phyloP scores from a whole-genome alignment of 2,329 filamentous ascomycete species.

The Verruconis gallopava region DNA sequence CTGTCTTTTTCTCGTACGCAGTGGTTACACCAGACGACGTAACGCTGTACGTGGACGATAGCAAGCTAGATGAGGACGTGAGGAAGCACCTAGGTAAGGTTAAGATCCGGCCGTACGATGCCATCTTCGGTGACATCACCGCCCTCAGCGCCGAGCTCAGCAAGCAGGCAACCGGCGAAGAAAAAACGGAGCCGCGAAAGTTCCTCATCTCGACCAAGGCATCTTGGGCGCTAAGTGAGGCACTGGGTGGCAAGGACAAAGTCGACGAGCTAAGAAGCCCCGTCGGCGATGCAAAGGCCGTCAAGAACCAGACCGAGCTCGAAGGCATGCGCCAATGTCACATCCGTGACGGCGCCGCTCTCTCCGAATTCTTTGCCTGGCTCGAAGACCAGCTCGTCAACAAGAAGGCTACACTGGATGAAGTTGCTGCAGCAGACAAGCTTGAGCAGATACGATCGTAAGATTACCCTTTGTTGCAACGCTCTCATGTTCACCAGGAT shows the following conservation, averaged over 20 bases:
- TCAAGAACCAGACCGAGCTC: constrained; percentile 85
- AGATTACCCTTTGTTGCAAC: background rate
- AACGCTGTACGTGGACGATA: constrained; percentile 71
- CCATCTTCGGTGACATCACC: constrained; percentile 67
- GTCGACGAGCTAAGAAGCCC: constrained; percentile 83
- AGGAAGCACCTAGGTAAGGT: constrained; percentile 61
- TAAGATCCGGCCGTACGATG: constrained; percentile 65
- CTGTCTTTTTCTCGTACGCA: constrained; percentile 96
- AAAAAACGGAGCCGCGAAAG: constrained; percentile 37
- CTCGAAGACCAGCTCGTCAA: constrained; percentile 74
- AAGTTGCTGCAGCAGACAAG: constrained; percentile 85
- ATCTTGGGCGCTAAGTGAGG: constrained; percentile 83
- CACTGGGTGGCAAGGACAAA: constrained; percentile 70
- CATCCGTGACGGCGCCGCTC: constrained; percentile 78
- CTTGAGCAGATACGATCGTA: constrained; percentile 58
- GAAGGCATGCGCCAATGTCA: constrained; percentile 91
- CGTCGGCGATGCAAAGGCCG: constrained; percentile 77
- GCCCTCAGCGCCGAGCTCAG: constrained; percentile 40
- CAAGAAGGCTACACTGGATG: constrained; percentile 64
- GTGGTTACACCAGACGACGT: constrained; percentile 64
- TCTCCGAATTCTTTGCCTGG: constrained; percentile 93
- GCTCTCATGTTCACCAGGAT: background rate
- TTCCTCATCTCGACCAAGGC: constrained; percentile 79
- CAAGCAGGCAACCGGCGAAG: constrained; percentile 14
- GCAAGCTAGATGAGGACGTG: constrained; percentile 59